Base-by-base conservation (phyloP, 805 yeast species). In the Limtongia smithiae region DNA sequence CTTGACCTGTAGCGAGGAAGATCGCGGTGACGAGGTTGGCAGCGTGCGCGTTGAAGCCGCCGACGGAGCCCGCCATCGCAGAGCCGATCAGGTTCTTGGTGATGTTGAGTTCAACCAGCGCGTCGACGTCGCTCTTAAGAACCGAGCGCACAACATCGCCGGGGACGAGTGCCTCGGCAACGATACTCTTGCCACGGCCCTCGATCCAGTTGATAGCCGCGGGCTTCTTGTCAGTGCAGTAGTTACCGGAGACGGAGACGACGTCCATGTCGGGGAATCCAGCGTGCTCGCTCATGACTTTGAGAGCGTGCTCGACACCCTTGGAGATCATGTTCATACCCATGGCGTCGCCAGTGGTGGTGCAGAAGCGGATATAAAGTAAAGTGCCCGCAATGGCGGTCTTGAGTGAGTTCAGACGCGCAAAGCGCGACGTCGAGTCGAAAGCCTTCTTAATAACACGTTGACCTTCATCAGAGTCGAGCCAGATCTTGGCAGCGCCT, bases 311-410 rank as follows among this genome's bases (percentile, higher is more conserved):
- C 66, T 93, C 99, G 39, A 89, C 96, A 68, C 98, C 99, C 71
- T 93, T 93, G 25, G 97, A 91, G 54, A 93, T 93, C 99, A 93
- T 93, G 68, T 93, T 93, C 99, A 93, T 93, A 58, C 99, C 99
- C 99, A 93, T 93, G 17, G 99, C 99, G 73, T 93, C 99, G 69
- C 99, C 99, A 17, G 99, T 93, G 34, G 96, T 89, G n/a, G 99
- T 94, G 67, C 90, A 81, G 75, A 93, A 93, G 64, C 99, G 81
- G 61, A 93, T 83, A 63, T 79, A 93, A 61, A 93, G 74, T 60
- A 85, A 74, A 41, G 84, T 84, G 27, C 99, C 98, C 15, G 99
- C 98, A 68, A 91, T 74, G 2, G 97, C 95, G 15, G 97, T 88
- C 68, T 88, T 85, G 58, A 91, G 74, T 60, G 85, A 85, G 68